phyloP scores from a whole-genome alignment of 2,329 filamentous ascomycete genomes.

The Trichoderma sp. region DNA sequence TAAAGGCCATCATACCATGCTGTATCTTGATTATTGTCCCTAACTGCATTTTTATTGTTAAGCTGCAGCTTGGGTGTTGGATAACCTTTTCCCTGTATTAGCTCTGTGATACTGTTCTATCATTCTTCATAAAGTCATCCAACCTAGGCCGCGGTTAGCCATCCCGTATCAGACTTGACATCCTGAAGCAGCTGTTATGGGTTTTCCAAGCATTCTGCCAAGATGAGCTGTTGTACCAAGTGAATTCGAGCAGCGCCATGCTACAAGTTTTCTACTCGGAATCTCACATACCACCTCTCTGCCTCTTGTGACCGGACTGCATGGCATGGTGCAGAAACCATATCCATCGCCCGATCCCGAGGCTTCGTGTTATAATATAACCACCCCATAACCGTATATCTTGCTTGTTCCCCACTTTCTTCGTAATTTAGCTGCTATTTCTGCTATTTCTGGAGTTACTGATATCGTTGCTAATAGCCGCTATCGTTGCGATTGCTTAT shows the following conservation, averaged over 20 bases:
- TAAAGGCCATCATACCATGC: neutral
- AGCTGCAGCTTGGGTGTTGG: too few relatives aligned
- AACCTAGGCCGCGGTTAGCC: neutral
- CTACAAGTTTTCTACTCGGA: too few relatives aligned
- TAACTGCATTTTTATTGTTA: too few relatives aligned
- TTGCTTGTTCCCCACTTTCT: neutral
- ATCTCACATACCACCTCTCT: conserved; percentile 4
- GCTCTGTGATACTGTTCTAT: neutral
- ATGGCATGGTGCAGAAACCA: conserved; percentile 27
- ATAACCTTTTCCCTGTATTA: neutral
- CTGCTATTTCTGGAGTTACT: neutral
- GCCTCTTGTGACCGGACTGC: conserved; percentile 22
- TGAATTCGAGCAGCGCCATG: too few relatives aligned
- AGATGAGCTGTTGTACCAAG: conserved; percentile 3
- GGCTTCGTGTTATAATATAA: conserved; percentile 1
- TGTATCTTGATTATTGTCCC: neutral
- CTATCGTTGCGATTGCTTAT: too few relatives aligned
- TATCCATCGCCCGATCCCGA: conserved; percentile 29
- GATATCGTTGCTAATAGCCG: neutral
- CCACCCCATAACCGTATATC: conserved; percentile 11
- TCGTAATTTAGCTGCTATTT: neutral
- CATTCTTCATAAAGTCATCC: neutral
- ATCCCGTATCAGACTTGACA: neutral
- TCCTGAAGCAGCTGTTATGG: conserved; percentile 3
- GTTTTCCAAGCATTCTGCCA: conserved; percentile 8